phyloP scores from a whole-genome alignment of 148 eudicot species.

The Beta vulgaris region DNA sequence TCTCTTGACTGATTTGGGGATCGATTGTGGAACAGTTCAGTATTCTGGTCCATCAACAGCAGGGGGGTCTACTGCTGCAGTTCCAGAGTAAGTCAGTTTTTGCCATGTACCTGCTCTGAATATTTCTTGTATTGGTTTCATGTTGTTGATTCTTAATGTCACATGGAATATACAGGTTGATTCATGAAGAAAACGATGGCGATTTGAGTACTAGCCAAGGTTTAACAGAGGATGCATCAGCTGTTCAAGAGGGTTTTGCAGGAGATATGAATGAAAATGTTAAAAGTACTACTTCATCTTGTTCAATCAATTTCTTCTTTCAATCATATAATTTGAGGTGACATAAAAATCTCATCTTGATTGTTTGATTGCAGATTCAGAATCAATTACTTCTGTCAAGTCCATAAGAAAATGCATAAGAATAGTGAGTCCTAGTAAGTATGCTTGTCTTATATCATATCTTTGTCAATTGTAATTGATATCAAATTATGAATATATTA shows the following conservation, averaged over 20 bases:
- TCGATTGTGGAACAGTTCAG: conserved; percentile 35
- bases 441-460: conserved; percentile 1
- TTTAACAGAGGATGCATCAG: conserved; percentile 41
- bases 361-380: conserved; percentile 42
- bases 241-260: conserved; percentile 39
- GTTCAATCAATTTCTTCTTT: neutral
- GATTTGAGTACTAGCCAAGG: conserved; percentile 39
- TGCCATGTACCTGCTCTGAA: neutral
- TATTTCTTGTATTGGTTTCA: conserved; percentile 5
- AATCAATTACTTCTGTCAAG: conserved; percentile 58
- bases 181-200: conserved; percentile 29
- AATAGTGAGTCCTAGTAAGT: conserved; percentile 74
- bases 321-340: neutral
- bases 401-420: conserved; percentile 63
- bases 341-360: neutral
- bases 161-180: conserved; percentile 40
- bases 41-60: conserved; percentile 37
- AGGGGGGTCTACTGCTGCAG: conserved; percentile 43
- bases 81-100: conserved; percentile 40
- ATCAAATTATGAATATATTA: neutral
- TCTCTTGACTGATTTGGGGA: conserved; percentile 61
- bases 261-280: conserved; percentile 45
- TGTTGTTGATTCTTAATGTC: neutral
- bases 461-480: neutral
- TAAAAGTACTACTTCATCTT: conserved; percentile 15